phyloP scores from a whole-genome alignment of 371 early-diverging fungal genomes.

The Mucor mucedo region DNA sequence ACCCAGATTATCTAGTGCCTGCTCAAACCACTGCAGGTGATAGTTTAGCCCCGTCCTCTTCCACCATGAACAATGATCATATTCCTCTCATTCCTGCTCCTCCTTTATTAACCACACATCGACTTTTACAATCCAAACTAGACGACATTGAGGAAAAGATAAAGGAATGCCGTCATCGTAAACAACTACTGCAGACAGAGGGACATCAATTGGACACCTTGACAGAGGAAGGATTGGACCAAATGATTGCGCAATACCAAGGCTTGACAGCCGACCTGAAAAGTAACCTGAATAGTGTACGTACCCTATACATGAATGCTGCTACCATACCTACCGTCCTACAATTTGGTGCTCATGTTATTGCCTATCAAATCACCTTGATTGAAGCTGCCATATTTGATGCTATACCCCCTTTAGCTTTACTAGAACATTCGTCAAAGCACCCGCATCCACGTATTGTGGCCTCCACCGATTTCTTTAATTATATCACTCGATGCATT shows the following conservation, averaged over 20 bases:
- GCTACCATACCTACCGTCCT: slow-evolving; percentile 65
- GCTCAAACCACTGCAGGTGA: slow-evolving; percentile 58
- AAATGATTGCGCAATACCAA: slow-evolving; percentile 51
- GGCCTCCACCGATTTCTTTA: slow-evolving; percentile 83
- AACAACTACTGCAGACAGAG: slow-evolving; percentile 25
- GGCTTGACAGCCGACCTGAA: slow-evolving; percentile 51
- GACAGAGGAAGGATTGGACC: slow-evolving; percentile 50
- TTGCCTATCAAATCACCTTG: slow-evolving; percentile 77
- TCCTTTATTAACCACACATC: slow-evolving; percentile 59
- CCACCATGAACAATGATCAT: slow-evolving; percentile 39
- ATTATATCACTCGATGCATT: slow-evolving; percentile 77
- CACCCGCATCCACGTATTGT: slow-evolving; percentile 72
- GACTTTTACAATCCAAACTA: slow-evolving; percentile 44
- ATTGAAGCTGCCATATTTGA: slow-evolving; percentile 75
- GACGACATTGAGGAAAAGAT: slow-evolving; percentile 47
- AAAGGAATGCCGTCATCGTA: slow-evolving; percentile 29
- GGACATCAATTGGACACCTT: slow-evolving; percentile 10
- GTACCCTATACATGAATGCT: slow-evolving; percentile 62
- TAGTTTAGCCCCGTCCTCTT: slow-evolving; percentile 40
- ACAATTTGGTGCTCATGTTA: slow-evolving; percentile 68
- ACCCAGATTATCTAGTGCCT: slow-evolving; percentile 52
- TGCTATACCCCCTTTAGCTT: slow-evolving; percentile 67
- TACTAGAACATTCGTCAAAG: slow-evolving; percentile 72
- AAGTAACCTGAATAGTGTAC: slow-evolving; percentile 58
- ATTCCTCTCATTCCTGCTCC: slow-evolving; percentile 62